Evolutionary conservation across 2,329 filamentous ascomycete genomes (phyloP).

Genomic region (Didymellaceae sp.): DNA sequence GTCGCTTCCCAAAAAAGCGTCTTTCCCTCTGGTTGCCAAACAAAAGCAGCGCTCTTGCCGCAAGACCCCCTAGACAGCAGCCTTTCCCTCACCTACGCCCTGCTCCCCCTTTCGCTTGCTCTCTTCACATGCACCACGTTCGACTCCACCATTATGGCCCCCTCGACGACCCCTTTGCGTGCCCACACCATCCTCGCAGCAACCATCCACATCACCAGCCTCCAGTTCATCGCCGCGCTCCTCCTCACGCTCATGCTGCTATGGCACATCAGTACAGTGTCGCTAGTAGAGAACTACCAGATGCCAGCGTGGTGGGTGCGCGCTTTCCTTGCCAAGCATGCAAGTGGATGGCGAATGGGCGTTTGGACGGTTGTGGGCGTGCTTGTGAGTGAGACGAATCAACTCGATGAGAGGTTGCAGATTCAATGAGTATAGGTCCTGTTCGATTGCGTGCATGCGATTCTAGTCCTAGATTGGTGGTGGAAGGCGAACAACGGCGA

Average conservation of each 20-base stretch:
- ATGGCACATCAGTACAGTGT: slow-evolving; percentile 28
- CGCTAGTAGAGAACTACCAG: slow-evolving; percentile 22
- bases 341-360: slow-evolving; percentile 7
- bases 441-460: slow-evolving; percentile 16
- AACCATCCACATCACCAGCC: slow-evolving; percentile 13
- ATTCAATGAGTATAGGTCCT: slow-evolving; percentile 13
- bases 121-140: no score
- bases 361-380: slow-evolving; percentile 23
- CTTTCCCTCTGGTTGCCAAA: no score
- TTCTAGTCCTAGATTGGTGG: slow-evolving; percentile 23
- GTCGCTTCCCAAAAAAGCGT: no score
- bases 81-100: no score
- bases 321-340: slow-evolving; percentile 13
- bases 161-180: not conserved
- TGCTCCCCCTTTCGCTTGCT: no score
- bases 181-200: slow-evolving; percentile 8
- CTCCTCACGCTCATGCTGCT: slow-evolving; percentile 27
- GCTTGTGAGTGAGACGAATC: not conserved
- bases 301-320: slow-evolving; percentile 26
- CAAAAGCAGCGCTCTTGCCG: no score
- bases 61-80: no score
- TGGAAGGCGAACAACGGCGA: slow-evolving; percentile 14
- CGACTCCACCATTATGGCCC: no score
- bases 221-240: slow-evolving; percentile 20
- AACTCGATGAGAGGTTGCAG: not conserved